Evolutionary conservation across 805 yeast species (phyloP).

Genomic region (Spencermartinsiella europaea): DNA sequence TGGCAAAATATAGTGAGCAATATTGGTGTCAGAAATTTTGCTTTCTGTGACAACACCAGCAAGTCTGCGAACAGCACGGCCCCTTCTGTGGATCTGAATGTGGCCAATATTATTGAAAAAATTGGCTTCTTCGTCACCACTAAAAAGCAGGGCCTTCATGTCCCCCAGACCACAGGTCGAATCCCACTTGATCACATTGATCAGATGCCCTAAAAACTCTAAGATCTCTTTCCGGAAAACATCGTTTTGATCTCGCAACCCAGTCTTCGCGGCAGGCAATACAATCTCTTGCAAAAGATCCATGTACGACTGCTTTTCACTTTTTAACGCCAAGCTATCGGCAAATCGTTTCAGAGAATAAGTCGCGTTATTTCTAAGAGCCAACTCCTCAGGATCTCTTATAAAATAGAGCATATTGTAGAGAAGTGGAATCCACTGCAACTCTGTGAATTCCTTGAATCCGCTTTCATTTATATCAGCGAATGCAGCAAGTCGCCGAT

Average conservation of each 20-base stretch:
- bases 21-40: slow-evolving; percentile 46
- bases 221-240: slow-evolving; percentile 69
- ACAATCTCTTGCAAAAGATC: slow-evolving; percentile 46
- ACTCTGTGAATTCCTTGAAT: slow-evolving; percentile 40
- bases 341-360: slow-evolving; percentile 58
- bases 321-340: slow-evolving; percentile 42
- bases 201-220: slow-evolving; percentile 57
- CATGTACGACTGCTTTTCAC: slow-evolving; percentile 16
- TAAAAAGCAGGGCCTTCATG: slow-evolving; percentile 56
- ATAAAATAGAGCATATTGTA: slow-evolving; percentile 65
- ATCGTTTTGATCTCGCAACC: slow-evolving; percentile 58
- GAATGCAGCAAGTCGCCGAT: slow-evolving; percentile 63
- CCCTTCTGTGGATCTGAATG: slow-evolving; percentile 80
- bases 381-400: slow-evolving; percentile 71
- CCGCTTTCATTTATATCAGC: slow-evolving; percentile 53
- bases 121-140: slow-evolving; percentile 77
- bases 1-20: slow-evolving; percentile 80
- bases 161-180: slow-evolving; percentile 48
- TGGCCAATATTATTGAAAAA: slow-evolving; percentile 74
- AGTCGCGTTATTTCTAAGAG: slow-evolving; percentile 73
- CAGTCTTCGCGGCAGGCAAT: slow-evolving; percentile 61
- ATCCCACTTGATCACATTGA: slow-evolving; percentile 36
- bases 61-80: slow-evolving; percentile 70
- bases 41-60: slow-evolving; percentile 40
- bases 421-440: slow-evolving; percentile 78